Evolutionary conservation across 345 rosid genomes (phyloP), one percentile per base, ranked within the genome.

Genomic region (Pugionium dolabratum): DNA sequence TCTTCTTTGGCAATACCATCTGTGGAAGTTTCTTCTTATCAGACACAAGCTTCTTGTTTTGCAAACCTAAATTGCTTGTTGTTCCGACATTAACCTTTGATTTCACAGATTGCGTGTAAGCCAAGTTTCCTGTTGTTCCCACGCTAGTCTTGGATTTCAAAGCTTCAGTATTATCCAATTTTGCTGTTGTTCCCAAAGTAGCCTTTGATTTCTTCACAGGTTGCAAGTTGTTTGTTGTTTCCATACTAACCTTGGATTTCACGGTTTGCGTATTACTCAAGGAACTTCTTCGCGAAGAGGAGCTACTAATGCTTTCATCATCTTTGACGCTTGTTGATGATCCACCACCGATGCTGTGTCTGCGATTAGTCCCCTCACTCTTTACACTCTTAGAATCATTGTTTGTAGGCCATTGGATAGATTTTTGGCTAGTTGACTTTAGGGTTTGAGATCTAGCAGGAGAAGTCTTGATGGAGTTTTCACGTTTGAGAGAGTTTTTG

Each of bases 261-360:
- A 25, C 46, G 29, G 59, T 10, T 50, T 72, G 53, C 43, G 50
- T 59, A 10, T 59, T 59, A 53, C 40, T 63, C 4, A 66, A 37
- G 27, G 72, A 66, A 60, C 45, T 66, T 59, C 56, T 52, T 31
- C 49, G 72, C 1, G 72, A 66, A 0, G 59, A 30, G 1, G 77
- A 73, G 57, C 72, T 59, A 45, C 76, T 63, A 52, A 59, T 41
- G 31, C 76, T 73, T 41, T 73, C 72, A 2, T 66, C 76, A 36
- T 66, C 76, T 50, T 65, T 65, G 45, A 36, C 29, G 5, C 25
- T 59, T 42, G 60, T 2, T 0, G 72, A 59, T 53, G 67, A 73
- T 40, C 57, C 72, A 59, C 72, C 56, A 18, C 77, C 67, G 4
- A 53, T 31, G 52, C 62, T 66, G 7, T 73, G 63, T 29, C 62